Evolutionary conservation across 768 basidiomycete genomes (phyloP).

Genomic region (Leccinellum albellum): DNA sequence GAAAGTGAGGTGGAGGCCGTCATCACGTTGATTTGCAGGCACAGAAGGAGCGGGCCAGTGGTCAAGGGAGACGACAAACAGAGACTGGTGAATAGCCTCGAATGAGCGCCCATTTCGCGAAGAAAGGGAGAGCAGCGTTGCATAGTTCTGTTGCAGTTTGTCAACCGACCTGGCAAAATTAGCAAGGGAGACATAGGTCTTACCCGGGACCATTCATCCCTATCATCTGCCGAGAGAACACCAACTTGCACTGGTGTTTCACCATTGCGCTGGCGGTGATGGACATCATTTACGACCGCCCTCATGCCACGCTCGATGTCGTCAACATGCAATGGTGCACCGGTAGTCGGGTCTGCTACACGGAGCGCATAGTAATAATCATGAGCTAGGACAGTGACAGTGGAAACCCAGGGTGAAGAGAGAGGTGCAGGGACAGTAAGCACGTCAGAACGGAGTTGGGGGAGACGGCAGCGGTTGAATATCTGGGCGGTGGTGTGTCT

Average conservation of each 20-base stretch:
- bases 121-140: slow-evolving; percentile 63
- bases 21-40: slow-evolving; percentile 18
- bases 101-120: slow-evolving; percentile 59
- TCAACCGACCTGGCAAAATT: neutral
- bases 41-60: slow-evolving; percentile 47
- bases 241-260: slow-evolving; percentile 63
- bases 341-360: slow-evolving; percentile 40
- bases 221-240: slow-evolving; percentile 70
- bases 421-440: slow-evolving; percentile 44
- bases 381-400: slow-evolving; percentile 64
- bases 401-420: slow-evolving; percentile 41
- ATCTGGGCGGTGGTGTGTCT: slow-evolving; percentile 54
- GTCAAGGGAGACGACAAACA: slow-evolving; percentile 82
- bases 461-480: slow-evolving; percentile 80
- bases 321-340: slow-evolving; percentile 31
- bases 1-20: slow-evolving; percentile 32
- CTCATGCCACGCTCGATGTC: slow-evolving; percentile 46
- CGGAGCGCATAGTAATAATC: slow-evolving; percentile 79
- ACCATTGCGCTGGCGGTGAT: slow-evolving; percentile 43
- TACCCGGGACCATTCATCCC: slow-evolving; percentile 81
- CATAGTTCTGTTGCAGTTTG: slow-evolving; percentile 50
- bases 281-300: slow-evolving; percentile 55
- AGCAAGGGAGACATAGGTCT: slow-evolving; percentile 13
- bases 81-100: slow-evolving; percentile 62
- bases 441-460: slow-evolving; percentile 60